Evolutionary conservation across 78 protist genomes (phyloP).

Genomic region (Tieghemostelium lacteum): DNA sequence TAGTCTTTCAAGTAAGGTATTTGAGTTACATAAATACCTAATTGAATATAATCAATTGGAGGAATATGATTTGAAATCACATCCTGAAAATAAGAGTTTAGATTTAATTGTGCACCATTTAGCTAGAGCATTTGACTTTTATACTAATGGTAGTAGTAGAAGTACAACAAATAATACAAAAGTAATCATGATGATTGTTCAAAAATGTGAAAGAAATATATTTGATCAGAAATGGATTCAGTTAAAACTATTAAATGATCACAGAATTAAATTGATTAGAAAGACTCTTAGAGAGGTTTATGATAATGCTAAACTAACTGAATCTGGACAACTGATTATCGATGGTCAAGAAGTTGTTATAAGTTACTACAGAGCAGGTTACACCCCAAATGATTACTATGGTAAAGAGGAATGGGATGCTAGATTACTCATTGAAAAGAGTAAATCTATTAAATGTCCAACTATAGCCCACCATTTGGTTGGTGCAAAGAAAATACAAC

Average conservation of each 20-base stretch:
- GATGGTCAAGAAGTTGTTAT: conserved; percentile 81
- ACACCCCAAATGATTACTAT: conserved; percentile 93
- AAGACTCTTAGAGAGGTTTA: conserved; percentile 60
- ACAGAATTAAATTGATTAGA: conserved; percentile 56
- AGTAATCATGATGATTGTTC: conserved; percentile 87
- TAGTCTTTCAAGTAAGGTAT: conserved; percentile 38
- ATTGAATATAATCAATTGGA: background rate
- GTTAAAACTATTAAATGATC: conserved; percentile 50
- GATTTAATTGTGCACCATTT: conserved; percentile 34
- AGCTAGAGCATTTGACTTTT: conserved; percentile 35
- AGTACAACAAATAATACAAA: background rate
- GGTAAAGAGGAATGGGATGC: conserved; percentile 88
- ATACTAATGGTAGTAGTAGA: background rate
- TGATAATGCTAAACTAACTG: conserved; percentile 14
- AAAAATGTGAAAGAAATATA: conserved; percentile 84
- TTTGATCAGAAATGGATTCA: conserved; percentile 88
- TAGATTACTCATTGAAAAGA: conserved; percentile 84
- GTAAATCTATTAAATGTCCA: conserved; percentile 93
- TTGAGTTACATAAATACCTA: conserved; percentile 79
- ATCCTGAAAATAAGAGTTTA: conserved; percentile 66
- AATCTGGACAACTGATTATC: background rate
- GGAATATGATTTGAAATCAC: conserved; percentile 2
- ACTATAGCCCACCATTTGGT: conserved; percentile 87
- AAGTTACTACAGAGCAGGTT: conserved; percentile 94
- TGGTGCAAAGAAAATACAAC: conserved; percentile 96